These are phyloP conservation scores for Schwanniomyces sp. DNA, from an alignment of 805 yeast species.

Conservation along the genomic window DNA sequence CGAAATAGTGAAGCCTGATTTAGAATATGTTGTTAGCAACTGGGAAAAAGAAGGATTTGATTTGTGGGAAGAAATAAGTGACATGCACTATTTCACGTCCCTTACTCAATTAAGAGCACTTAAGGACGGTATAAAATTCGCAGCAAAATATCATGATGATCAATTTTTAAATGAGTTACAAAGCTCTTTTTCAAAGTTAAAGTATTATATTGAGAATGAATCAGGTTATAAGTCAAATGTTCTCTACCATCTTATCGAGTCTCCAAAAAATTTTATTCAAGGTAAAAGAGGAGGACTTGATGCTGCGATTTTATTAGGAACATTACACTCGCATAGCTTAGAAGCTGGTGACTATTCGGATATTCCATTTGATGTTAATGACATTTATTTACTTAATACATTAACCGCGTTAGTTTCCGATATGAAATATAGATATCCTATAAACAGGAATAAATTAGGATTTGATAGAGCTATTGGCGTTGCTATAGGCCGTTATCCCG, in stretches of 20 bases:
- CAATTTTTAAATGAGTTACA: conserved; percentile 28
- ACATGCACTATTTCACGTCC: conserved; percentile 77
- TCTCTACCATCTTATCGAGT: conserved; percentile 63
- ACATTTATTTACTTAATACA: conserved; percentile 60
- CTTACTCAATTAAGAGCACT: conserved; percentile 73
- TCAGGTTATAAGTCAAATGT: conserved; percentile 37
- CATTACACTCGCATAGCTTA: conserved; percentile 47
- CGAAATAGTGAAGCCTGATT: conserved; percentile 65
- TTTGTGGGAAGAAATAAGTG: conserved; percentile 86
- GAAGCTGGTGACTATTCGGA: conserved; percentile 33
- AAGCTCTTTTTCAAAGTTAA: conserved; percentile 30
- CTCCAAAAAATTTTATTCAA: conserved; percentile 47
- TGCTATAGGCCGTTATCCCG: conserved; percentile 90
- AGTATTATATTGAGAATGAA: conserved; percentile 36
- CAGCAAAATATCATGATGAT: conserved; percentile 20
- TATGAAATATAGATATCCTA: conserved; percentile 75
- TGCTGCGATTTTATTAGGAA: conserved; percentile 65
- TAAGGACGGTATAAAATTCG: conserved; percentile 49
- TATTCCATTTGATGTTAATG: conserved; percentile 65
- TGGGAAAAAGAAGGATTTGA: conserved; percentile 79
- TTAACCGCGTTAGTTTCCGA: conserved; percentile 59
- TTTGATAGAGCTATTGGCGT: conserved; percentile 44
- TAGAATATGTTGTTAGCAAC: conserved; percentile 55
- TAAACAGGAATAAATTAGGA: conserved; percentile 51
- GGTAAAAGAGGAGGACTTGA: conserved; percentile 71